A percentile compares a stretch with the other conserved stretches of the same genome.
Evolutionary conservation across 1,284 basidiomycete genomes (phyloP).

Genomic region (Ceratobasidium sp.): DNA sequence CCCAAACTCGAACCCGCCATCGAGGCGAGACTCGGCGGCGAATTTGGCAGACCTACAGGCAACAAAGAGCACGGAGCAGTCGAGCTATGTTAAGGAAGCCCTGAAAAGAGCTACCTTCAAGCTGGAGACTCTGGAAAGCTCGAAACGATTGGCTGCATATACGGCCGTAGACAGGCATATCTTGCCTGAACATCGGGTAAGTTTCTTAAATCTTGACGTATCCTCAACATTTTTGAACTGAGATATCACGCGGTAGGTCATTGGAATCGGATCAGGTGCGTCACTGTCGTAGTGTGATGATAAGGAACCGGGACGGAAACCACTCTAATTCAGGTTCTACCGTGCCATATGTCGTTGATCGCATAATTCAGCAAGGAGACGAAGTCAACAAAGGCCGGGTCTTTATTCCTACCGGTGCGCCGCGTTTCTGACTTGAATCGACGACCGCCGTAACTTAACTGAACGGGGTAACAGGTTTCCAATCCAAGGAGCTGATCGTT

Average conservation of each 20-base stretch:
- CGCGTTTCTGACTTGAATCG: neutral
- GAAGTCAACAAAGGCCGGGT: slow-evolving; percentile 83
- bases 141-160: slow-evolving; percentile 93
- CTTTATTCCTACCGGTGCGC: slow-evolving; percentile 89
- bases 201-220: slow-evolving; percentile 53
- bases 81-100: slow-evolving; percentile 40
- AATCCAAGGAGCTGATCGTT: slow-evolving; percentile 96
- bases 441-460: neutral
- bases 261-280: slow-evolving; percentile 89
- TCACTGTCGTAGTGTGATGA: slow-evolving; percentile 18
- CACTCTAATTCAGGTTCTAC: slow-evolving; percentile 79
- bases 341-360: slow-evolving; percentile 97
- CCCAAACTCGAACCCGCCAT: slow-evolving; percentile 39
- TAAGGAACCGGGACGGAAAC: neutral
- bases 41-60: neutral
- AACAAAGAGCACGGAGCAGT: neutral
- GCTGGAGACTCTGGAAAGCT: slow-evolving; percentile 68
- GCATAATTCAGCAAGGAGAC: slow-evolving; percentile 88
- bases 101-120: slow-evolving; percentile 39
- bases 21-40: slow-evolving; percentile 16
- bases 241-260: slow-evolving; percentile 68
- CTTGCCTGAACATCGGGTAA: slow-evolving; percentile 83
- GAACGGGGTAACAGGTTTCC: slow-evolving; percentile 76
- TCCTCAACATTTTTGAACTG: slow-evolving; percentile 17
- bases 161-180: slow-evolving; percentile 95